These are phyloP conservation scores for Verticillium dahliae DNA, from an alignment of 2,329 filamentous ascomycete species.

Conservation along the genomic window DNA sequence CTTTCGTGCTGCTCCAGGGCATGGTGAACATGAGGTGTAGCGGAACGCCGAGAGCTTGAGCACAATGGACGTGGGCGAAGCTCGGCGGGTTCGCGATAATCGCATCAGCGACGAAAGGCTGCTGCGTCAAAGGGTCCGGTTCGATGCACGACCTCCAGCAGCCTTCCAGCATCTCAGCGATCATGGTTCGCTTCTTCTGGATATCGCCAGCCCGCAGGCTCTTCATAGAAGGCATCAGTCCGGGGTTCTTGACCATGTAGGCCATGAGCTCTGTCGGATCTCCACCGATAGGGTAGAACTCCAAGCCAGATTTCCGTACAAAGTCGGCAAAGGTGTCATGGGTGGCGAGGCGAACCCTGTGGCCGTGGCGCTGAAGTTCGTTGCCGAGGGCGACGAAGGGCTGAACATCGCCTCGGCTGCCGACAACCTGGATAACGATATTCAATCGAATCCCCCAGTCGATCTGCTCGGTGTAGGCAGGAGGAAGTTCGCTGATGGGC, in stretches of 20 bases:
- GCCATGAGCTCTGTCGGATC: conserved; percentile 36
- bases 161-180: conserved; percentile 16
- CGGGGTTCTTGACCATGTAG: conserved; percentile 22
- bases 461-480: conserved; percentile 1
- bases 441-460: conserved; percentile 26
- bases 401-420: conserved; percentile 46
- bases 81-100: conserved; percentile 45
- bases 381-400: conserved; percentile 48
- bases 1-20: conserved; percentile 69
- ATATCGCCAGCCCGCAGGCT: conserved; percentile 19
- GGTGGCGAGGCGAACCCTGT: conserved; percentile 45
- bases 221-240: conserved; percentile 18
- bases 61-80: conserved; percentile 42
- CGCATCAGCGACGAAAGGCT: conserved; percentile 39
- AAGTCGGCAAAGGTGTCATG: conserved; percentile 43
- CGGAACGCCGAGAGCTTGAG: conserved; percentile 34
- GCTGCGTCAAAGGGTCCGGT: conserved; percentile 5
- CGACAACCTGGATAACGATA: conserved; percentile 49
- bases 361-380: conserved; percentile 38
- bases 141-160: conserved; percentile 19
- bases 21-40: conserved; percentile 51
- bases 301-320: conserved; percentile 37
- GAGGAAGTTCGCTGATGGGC: conserved; percentile 1
- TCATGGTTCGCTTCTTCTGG: conserved; percentile 16
- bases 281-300: conserved; percentile 50